Conservation (phyloP, 2,329 filamentous ascomycete genomes). For the Metarhizium guizhouense region DNA sequence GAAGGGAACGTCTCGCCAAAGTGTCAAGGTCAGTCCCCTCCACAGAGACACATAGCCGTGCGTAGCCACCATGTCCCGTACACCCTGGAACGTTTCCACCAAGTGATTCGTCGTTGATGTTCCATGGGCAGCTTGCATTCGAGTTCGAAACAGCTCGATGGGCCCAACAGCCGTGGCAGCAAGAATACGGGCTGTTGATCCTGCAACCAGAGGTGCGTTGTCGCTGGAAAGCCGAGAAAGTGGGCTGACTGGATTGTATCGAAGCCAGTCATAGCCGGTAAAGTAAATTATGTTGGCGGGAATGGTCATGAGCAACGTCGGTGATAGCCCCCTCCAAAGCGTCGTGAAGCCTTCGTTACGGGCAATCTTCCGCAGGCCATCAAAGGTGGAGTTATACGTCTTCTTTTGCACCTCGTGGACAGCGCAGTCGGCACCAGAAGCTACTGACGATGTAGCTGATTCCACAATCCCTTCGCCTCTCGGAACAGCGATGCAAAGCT, state of each 20-base stretch:
- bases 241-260: conserved; percentile 64
- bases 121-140: conserved; percentile 70
- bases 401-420: conserved; percentile 78
- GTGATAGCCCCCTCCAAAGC: conserved; percentile 88
- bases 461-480: conserved; percentile 35
- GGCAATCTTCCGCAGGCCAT: conserved; percentile 89
- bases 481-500: conserved; percentile 68
- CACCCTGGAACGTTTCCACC: conserved; percentile 64
- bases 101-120: conserved; percentile 59
- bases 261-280: conserved; percentile 92
- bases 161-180: conserved; percentile 80
- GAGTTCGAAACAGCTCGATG: conserved; percentile 87
- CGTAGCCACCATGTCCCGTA: conserved; percentile 68
- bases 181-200: conserved; percentile 65
- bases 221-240: conserved; percentile 57
- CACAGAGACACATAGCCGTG: conserved; percentile 78
- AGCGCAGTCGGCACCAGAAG: conserved; percentile 59
- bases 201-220: conserved; percentile 73
- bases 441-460: conserved; percentile 32
- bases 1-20: conserved; percentile 97
- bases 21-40: conserved; percentile 80
- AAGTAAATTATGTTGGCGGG: conserved; percentile 98
- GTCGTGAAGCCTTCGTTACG: conserved; percentile 81
- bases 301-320: conserved; percentile 87
- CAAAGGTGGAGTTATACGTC: conserved; percentile 82